Evolutionary conservation across 805 yeast species (phyloP), one percentile per base, ranked within the genome.

Genomic region (Saturnispora hagleri): DNA sequence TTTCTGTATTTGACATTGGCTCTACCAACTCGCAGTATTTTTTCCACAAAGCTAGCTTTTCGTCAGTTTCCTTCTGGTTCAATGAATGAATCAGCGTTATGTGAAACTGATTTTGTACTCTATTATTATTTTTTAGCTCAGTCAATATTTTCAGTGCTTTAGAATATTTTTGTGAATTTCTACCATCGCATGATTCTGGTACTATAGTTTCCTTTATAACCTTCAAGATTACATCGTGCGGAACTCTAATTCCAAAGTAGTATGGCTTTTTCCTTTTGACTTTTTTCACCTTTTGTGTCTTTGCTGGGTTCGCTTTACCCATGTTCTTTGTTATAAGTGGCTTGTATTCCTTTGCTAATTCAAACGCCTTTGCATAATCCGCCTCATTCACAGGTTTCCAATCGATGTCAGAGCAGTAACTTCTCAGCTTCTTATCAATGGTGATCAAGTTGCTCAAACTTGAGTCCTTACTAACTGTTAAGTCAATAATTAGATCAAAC

Each of bases 401-500:
- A 1, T 71, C 64, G 28, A 84, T 55, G 2, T 69, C 69, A 0
- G 81, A 79, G 55, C 74, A 82, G 18, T 54, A 52, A 12, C 63
- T 50, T 15, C 69, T 56, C 34, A 88, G 52, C 4, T 61, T 54
- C 0, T 53, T 15, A 0, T 82, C 60, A 2, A 86, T 68, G 0
- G 53, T 55, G 52, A 66, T 68, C 3, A 82, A 73, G 60, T 85
- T 86, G 1, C 56, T 52, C 36, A 76, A 60, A 0, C 86, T 74
- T 0, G 85, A 76, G 22, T 74, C 66, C 2, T 64, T 56, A 1
- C 58, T 60, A 4, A 80, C 76, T 4, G 73, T 68, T 49, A 93
- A 66, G 51, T 83, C 69, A 22, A 93, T 78, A 2, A 87, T 71
- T 12, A 70, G 54, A 62, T 87, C 91, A 69, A 90, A 91, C 36